phyloP scores from a whole-genome alignment of 129 eudicot genomes.

The Flaveria sonorensis region DNA sequence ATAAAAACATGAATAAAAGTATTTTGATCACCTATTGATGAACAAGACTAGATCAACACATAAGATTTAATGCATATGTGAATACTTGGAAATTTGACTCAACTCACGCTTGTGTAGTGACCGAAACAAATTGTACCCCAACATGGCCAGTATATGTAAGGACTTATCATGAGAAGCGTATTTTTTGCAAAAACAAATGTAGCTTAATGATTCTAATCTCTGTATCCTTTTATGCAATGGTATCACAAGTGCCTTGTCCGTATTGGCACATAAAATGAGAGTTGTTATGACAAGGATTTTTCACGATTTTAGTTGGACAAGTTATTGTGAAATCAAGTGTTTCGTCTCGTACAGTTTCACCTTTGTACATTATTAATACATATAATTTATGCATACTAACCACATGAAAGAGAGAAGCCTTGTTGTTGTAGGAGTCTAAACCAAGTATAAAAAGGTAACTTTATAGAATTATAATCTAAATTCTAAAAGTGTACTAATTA shows the following conservation, averaged over 20 bases:
- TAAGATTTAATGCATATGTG: neutral
- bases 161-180: neutral
- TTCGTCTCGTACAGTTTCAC: neutral
- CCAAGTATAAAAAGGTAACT: neutral
- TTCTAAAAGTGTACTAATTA: too few species aligned
- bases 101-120: neutral
- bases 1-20: neutral
- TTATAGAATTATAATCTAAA: too few species aligned
- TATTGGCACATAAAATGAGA: too few species aligned
- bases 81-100: constrained; percentile 3
- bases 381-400: neutral
- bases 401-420: neutral
- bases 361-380: neutral
- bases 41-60: neutral
- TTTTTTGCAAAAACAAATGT: neutral
- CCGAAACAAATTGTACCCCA: neutral
- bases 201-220: too few species aligned
- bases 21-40: too few species aligned
- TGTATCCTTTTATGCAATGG: too few species aligned
- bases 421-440: constrained; percentile 7
- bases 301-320: too few species aligned
- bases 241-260: too few species aligned
- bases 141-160: neutral
- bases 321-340: neutral
- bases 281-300: too few species aligned